Base-by-base conservation (phyloP, 225 moss, liverwort and hornwort species). In the Lunularia cruciata region DNA sequence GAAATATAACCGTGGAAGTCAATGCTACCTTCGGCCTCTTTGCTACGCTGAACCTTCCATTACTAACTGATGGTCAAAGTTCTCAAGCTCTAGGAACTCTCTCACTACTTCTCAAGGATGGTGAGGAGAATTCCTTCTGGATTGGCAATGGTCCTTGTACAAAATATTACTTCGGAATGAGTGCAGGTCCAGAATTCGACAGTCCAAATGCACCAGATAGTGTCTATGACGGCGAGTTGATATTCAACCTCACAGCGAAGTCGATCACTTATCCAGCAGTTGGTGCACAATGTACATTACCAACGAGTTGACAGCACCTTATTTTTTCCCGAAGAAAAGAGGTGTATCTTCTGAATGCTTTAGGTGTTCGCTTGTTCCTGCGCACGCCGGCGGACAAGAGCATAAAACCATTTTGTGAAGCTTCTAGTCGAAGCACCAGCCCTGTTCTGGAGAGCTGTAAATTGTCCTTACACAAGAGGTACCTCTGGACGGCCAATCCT, bases 61-160 rank as follows among this genome's bases (percentile, higher is more conserved):
- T 69, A 8, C 37, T 45, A 9, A 60, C 46, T 22, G 33, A 45
- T 22, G 77, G 68, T 37, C 47, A 49, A 3, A 3, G 1, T 3
- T 70, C 74, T 40, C 25, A n/a, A 8, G 20, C 63, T 43, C 65
- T 31, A 13, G 71, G 71, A n/a, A 13, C 34, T 28, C 1, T 37
- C 6, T 60, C 70, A 5, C 60, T 84, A 20, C 74, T 78, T n/a
- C 69, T 81, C 47, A 84, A 81, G 67, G 74, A 77, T 75, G 81
- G 60, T 36, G 58, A 72, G 6, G 77, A 78, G 32, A 69, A 72
- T 22, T 74, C 71, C 16, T 84, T 84, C 68, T 84, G 74, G 74
- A 77, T 77, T 20, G 81, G 77, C 55, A 9, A 60, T 40, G 70
- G 65, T 11, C 20, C 71, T 1, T 81, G 81, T 43, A 5, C 39